These are phyloP conservation scores for Kurtzmaniella fragi DNA, from an alignment of 805 yeast genomes.

Conservation along the genomic window DNA sequence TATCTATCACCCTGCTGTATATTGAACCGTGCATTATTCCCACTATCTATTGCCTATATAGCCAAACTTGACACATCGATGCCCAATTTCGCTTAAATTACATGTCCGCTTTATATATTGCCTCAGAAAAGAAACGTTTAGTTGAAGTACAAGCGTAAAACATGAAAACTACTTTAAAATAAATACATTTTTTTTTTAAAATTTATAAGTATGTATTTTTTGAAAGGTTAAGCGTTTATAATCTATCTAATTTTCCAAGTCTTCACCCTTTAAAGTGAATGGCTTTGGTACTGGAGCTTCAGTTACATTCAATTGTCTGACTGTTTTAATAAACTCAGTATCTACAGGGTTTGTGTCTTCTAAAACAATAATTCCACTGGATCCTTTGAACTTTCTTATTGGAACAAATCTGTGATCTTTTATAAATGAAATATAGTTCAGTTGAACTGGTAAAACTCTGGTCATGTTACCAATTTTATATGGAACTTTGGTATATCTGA, in stretches of 20 bases:
- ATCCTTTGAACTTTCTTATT: constrained; percentile 66
- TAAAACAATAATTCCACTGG: constrained; percentile 68
- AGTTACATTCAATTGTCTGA: constrained; percentile 68
- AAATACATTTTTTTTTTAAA: too few relatives aligned
- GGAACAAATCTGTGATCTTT: constrained; percentile 78
- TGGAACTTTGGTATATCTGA: constrained; percentile 57
- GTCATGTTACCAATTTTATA: constrained; percentile 74
- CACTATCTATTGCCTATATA: too few relatives aligned
- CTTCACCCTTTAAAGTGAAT: constrained; percentile 56
- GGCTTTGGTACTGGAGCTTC: constrained; percentile 75
- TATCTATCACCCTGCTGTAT: too few relatives aligned
- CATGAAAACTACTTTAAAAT: too few relatives aligned
- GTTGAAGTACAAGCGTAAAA: too few relatives aligned
- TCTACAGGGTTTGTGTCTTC: constrained; percentile 59
- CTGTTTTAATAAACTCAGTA: constrained; percentile 69
- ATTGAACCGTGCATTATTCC: too few relatives aligned
- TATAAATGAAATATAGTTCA: constrained; percentile 72
- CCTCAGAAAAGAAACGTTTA: too few relatives aligned
- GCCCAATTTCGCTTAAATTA: too few relatives aligned
- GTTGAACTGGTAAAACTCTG: constrained; percentile 85
- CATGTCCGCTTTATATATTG: too few relatives aligned
- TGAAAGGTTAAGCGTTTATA: constrained; percentile 4
- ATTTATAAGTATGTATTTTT: too few relatives aligned
- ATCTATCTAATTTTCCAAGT: constrained; percentile 33
- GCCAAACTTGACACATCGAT: too few relatives aligned